Conservation (phyloP, 1,139 yeast genomes). For the Suhomyces anneliseae region DNA sequence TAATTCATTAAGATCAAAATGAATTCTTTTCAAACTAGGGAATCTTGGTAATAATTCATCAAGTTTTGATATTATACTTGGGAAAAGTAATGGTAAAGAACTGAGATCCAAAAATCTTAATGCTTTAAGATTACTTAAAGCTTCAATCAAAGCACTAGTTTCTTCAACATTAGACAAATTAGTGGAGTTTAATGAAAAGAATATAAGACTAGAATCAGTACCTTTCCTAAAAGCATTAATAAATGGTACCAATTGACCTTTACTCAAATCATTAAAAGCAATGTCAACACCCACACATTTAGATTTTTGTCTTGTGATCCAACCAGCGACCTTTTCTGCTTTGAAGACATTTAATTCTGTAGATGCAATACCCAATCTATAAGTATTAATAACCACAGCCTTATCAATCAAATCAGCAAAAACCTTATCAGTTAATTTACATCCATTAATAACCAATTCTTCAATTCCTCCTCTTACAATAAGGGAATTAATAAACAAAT, state of each 20-base stretch:
- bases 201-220: slow-evolving; percentile 42
- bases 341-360: slow-evolving; percentile 62
- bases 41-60: slow-evolving; percentile 65
- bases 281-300: slow-evolving; percentile 80
- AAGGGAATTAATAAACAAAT: slow-evolving; percentile 59
- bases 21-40: slow-evolving; percentile 66
- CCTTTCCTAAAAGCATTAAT: slow-evolving; percentile 40
- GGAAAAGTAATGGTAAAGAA: slow-evolving; percentile 71
- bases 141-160: slow-evolving; percentile 50
- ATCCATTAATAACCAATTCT: slow-evolving; percentile 81
- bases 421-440: slow-evolving; percentile 55
- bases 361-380: slow-evolving; percentile 75
- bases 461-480: slow-evolving; percentile 69
- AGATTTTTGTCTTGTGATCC: slow-evolving; percentile 57
- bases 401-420: slow-evolving; percentile 52
- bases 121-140: slow-evolving; percentile 52
- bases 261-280: slow-evolving; percentile 73
- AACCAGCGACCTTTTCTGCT: slow-evolving; percentile 54
- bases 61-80: slow-evolving; percentile 62
- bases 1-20: slow-evolving; percentile 73
- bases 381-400: slow-evolving; percentile 57
- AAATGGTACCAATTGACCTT: slow-evolving; percentile 53
- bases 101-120: slow-evolving; percentile 77
- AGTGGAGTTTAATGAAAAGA: slow-evolving; percentile 73
- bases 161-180: slow-evolving; percentile 55